Conservation (phyloP, 768 basidiomycete species). For the Suillus variegatus region DNA sequence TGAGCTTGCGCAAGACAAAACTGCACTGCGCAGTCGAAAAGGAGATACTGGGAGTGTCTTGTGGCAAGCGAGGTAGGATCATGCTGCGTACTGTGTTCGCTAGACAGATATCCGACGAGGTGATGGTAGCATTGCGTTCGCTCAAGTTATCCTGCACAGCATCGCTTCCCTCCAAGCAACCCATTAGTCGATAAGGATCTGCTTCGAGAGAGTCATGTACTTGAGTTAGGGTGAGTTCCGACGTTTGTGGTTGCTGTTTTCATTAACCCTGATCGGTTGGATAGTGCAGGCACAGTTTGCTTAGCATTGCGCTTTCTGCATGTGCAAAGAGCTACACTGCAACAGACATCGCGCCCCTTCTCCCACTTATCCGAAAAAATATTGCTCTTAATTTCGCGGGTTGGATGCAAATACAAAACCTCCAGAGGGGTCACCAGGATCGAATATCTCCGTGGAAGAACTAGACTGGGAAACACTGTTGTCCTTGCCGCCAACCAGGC, state of each 20-base stretch:
- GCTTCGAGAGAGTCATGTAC: constrained; percentile 50
- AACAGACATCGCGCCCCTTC: constrained; percentile 62
- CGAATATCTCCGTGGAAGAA: constrained; percentile 49
- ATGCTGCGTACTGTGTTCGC: not conserved
- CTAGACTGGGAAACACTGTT: constrained; percentile 67
- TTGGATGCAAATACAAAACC: constrained; percentile 26
- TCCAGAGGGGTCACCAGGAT: constrained; percentile 6
- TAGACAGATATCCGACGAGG: constrained; percentile 3
- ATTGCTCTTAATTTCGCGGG: constrained; percentile 51
- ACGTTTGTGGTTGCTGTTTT: not conserved
- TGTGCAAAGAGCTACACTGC: constrained; percentile 64
- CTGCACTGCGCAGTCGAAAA: constrained; percentile 66
- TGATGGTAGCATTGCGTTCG: constrained; percentile 63
- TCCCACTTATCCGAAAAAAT: constrained; percentile 76
- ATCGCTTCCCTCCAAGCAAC: constrained; percentile 38
- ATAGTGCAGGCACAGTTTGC: constrained; percentile 71
- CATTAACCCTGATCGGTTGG: constrained; percentile 5
- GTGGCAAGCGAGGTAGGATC: constrained; percentile 75
- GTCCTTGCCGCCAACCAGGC: constrained; percentile 32
- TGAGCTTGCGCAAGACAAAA: constrained; percentile 69
- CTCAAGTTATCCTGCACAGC: constrained; percentile 60
- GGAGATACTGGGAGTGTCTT: constrained; percentile 88
- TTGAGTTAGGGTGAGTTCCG: constrained; percentile 70
- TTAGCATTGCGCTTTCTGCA: constrained; percentile 61
- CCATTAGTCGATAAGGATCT: constrained; percentile 45